A percentile compares a stretch with the other conserved stretches of the same genome.
Conservation (phyloP, 345 rosid species). For the Syzygium grande region DNA sequence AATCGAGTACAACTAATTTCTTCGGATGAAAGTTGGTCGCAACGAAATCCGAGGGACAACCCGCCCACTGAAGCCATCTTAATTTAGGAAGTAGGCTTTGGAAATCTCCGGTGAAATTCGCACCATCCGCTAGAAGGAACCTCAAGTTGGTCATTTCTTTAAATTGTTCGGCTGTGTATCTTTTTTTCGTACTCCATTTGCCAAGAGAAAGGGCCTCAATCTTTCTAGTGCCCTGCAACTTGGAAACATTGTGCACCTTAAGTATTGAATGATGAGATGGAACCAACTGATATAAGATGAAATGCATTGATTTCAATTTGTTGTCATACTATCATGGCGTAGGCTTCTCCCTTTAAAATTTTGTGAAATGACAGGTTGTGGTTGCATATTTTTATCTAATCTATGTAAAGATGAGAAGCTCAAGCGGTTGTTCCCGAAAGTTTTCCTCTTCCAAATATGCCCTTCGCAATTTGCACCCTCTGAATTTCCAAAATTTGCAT, state of each 20-base stretch:
- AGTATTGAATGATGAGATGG: neutral
- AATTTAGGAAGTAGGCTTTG: neutral
- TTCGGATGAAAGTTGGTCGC: neutral
- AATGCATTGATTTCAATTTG: no score
- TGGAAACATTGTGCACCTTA: neutral
- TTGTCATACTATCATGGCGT: no score
- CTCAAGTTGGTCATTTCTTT: neutral
- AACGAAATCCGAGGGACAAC: neutral
- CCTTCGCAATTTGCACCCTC: no score
- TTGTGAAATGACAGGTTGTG: no score
- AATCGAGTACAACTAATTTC: neutral
- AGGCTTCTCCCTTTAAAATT: no score
- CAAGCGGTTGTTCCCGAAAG: no score
- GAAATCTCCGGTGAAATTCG: neutral
- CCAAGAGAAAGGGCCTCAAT: neutral
- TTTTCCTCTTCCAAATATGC: neutral
- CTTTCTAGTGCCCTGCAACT: neutral
- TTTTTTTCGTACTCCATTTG: fast-evolving
- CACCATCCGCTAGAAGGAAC: neutral
- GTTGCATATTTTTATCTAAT: no score
- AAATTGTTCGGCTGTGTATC: fast-evolving
- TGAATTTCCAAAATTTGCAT: no score
- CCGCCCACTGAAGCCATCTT: neutral
- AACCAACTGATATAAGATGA: no score
- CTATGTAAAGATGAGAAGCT: neutral